Conservation (phyloP, 2,329 filamentous ascomycete species). For the Sporothrix luriei region DNA sequence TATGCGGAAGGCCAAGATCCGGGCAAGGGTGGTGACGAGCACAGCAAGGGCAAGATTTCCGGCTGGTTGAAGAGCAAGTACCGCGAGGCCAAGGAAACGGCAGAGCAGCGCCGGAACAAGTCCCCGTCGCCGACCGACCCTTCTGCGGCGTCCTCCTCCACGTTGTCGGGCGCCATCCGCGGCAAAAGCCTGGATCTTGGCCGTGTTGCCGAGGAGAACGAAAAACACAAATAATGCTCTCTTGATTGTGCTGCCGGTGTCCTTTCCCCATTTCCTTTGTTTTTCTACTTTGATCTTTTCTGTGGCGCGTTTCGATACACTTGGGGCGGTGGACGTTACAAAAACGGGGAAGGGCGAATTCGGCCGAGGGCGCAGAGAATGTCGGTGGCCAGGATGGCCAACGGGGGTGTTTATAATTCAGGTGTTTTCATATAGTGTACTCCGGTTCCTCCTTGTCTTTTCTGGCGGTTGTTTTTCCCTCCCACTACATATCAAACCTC, state of each 20-base stretch:
- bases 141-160: neutral
- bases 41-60: conserved; percentile 51
- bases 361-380: neutral
- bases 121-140: conserved; percentile 50
- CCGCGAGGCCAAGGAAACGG: conserved; percentile 60
- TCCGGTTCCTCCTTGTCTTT: neutral
- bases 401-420: neutral
- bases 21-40: conserved; percentile 45
- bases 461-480: neutral
- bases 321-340: neutral
- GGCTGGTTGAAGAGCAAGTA: conserved; percentile 64
- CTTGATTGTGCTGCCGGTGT: neutral
- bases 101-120: conserved; percentile 58
- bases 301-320: neutral
- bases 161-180: conserved; percentile 19
- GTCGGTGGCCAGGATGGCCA: neutral
- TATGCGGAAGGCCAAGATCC: conserved; percentile 50
- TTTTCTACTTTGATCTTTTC: neutral
- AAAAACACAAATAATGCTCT: conserved; percentile 7
- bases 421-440: neutral
- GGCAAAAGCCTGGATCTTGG: conserved; percentile 34
- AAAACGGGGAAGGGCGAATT: neutral
- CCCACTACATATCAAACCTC: neutral
- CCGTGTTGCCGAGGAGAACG: conserved; percentile 31
- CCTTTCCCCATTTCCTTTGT: neutral